Evolutionary conservation across 441 rosid species (phyloP).

Genomic region (Corymbia calophylla): DNA sequence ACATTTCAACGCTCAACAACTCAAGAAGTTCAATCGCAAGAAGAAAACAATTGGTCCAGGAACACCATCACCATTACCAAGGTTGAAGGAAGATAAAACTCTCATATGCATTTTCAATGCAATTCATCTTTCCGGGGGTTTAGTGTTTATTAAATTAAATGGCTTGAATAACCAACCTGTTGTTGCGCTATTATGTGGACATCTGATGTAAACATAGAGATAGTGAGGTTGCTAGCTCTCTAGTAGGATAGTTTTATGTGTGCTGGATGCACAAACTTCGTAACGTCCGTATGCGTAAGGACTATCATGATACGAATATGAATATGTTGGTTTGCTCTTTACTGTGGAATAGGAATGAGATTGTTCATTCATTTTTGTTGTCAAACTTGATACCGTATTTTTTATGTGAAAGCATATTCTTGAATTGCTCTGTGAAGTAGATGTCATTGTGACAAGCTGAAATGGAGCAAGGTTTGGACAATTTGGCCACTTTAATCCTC

Average conservation of each 20-base stretch:
- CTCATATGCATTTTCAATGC: not conserved
- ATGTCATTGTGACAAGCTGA: too few relatives aligned
- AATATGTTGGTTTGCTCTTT: too few relatives aligned
- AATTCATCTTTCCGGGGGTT: not conserved
- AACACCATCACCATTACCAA: not conserved
- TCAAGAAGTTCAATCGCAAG: not conserved
- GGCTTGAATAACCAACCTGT: not conserved
- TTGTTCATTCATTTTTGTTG: too few relatives aligned
- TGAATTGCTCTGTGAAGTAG: too few relatives aligned
- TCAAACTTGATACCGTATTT: too few relatives aligned
- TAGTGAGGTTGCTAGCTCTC: not conserved
- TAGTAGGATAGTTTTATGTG: not conserved
- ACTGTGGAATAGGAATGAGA: too few relatives aligned
- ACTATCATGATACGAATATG: too few relatives aligned
- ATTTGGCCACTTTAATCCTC: too few relatives aligned
- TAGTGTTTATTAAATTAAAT: not conserved
- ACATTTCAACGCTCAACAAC: not conserved
- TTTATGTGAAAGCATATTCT: too few relatives aligned
- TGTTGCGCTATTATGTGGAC: not conserved
- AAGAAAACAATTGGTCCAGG: not conserved
- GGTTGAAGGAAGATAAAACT: not conserved
- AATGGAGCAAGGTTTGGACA: too few relatives aligned
- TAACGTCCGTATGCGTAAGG: too few relatives aligned
- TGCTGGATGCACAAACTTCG: too few relatives aligned
- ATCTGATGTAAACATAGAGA: not conserved